Percentiles rank a stretch among this genome's conserved stretches.
Conservation (phyloP, 2,329 filamentous ascomycete genomes). For the Alternaria viburni region DNA sequence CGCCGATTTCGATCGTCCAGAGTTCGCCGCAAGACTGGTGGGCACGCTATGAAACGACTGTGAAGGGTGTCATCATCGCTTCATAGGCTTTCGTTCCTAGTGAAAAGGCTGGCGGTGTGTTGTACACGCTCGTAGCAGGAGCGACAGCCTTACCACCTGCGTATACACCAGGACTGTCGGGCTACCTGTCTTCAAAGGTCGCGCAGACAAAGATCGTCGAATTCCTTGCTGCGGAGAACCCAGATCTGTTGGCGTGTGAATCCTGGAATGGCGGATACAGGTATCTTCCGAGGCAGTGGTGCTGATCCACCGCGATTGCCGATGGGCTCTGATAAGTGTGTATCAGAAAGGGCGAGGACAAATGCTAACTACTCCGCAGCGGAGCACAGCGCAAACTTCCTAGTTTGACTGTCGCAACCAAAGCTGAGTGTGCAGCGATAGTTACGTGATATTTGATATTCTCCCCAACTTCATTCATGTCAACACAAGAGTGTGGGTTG, state of each 20-base stretch:
- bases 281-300: neutral
- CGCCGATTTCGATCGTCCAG: slow-evolving; percentile 9
- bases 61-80: slow-evolving; percentile 15
- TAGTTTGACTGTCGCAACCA: slow-evolving; percentile 39
- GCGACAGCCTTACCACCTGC: neutral
- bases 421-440: neutral
- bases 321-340: neutral
- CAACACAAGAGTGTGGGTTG: neutral
- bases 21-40: slow-evolving; percentile 23
- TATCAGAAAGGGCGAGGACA: neutral
- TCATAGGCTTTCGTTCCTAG: slow-evolving; percentile 4
- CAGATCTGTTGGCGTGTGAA: neutral
- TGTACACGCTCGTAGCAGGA: neutral
- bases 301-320: neutral
- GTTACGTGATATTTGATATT: neutral
- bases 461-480: neutral
- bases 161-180: neutral
- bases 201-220: neutral
- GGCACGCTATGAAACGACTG: slow-evolving; percentile 26
- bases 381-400: slow-evolving; percentile 12
- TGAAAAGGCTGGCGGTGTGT: neutral
- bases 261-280: neutral
- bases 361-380: slow-evolving; percentile 8
- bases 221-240: neutral
- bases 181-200: neutral